Evolutionary conservation across 257 asterid genomes (phyloP).

Genomic region (Solanum dulcamara): DNA sequence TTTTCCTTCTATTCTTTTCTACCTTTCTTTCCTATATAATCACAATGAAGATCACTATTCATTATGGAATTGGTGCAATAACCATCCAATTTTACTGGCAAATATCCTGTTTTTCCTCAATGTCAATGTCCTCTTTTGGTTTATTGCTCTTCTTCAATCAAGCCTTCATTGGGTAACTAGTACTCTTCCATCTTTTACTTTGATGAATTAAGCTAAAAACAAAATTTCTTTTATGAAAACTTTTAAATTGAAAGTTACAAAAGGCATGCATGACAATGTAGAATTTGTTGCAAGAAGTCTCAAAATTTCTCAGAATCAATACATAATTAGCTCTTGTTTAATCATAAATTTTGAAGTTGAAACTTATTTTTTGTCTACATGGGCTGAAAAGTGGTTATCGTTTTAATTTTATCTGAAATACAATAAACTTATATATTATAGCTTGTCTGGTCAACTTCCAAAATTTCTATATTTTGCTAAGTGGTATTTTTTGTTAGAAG

Average conservation of each 20-base stretch:
- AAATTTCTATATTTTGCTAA: neutral
- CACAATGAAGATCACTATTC: conserved; percentile 19
- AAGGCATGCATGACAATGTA: too few species aligned
- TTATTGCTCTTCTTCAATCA: conserved; percentile 57
- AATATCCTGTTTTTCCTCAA: conserved; percentile 64
- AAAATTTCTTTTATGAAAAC: too few species aligned
- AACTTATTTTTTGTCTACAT: neutral
- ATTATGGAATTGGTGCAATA: conserved; percentile 63
- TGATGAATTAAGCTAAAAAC: neutral
- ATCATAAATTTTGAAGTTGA: neutral
- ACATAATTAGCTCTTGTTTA: neutral
- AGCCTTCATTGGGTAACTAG: conserved; percentile 74
- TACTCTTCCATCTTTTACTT: neutral
- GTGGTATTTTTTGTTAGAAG: neutral
- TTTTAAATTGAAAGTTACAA: neutral
- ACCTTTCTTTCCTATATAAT: conserved; percentile 44
- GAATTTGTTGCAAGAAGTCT: neutral
- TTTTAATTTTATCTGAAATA: neutral
- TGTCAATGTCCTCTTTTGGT: conserved; percentile 72
- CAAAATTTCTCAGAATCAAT: accelerated
- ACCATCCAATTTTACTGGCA: conserved; percentile 64
- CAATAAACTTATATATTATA: neutral
- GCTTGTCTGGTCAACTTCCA: neutral
- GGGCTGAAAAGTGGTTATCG: neutral
- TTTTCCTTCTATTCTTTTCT: conserved; percentile 73